phyloP scores from a whole-genome alignment of 257 asterid species.

The Gynochthodes officinalis region DNA sequence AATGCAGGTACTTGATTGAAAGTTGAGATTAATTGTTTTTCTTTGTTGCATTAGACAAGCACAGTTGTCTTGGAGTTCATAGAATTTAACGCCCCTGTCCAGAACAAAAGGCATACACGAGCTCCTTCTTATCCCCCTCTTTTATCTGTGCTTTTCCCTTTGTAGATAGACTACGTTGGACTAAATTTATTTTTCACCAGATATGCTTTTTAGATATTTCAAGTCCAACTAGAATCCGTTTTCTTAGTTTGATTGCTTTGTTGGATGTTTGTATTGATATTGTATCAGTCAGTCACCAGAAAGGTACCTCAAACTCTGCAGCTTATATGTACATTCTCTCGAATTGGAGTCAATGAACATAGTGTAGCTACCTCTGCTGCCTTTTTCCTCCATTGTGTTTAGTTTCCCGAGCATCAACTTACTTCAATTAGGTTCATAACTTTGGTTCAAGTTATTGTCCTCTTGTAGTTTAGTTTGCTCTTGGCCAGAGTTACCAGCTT shows the following conservation, averaged over 20 bases:
- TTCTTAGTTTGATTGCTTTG: no score
- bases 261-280: neutral
- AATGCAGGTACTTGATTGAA: neutral
- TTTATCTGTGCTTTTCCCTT: neutral
- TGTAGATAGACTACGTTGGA: neutral
- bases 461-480: no score
- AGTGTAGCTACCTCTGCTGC: neutral
- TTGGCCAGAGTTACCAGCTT: no score
- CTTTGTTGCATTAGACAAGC: neutral
- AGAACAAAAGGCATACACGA: neutral
- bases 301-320: conserved; percentile 2
- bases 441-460: neutral
- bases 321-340: neutral
- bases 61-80: neutral
- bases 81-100: neutral
- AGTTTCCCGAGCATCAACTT: neutral
- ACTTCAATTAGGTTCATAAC: neutral
- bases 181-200: no score
- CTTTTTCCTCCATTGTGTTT: neutral
- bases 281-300: neutral
- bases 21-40: neutral
- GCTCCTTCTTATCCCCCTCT: neutral
- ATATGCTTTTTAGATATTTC: neutral
- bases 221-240: no score
- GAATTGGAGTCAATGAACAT: neutral